Evolutionary conservation across 2,329 filamentous ascomycete genomes (phyloP).

Genomic region (Nannizziopsis arthrosporioides): DNA sequence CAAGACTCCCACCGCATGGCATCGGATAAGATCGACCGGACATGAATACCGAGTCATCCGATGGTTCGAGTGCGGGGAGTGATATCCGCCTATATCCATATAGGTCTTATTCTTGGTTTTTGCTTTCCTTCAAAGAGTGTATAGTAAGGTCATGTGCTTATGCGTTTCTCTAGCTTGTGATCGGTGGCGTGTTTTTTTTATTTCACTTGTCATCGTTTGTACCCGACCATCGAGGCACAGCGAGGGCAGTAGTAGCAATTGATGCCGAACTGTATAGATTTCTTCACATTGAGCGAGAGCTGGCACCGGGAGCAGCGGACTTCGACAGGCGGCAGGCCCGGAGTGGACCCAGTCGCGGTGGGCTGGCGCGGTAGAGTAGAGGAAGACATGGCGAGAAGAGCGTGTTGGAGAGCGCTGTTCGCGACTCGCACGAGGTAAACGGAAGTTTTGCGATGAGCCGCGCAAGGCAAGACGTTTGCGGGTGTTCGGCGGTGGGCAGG

Average conservation of each 20-base stretch:
- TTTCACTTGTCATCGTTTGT: conserved; percentile 25
- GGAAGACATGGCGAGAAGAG: conserved; percentile 26
- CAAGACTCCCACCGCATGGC: too few species aligned
- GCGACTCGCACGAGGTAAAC: too few species aligned
- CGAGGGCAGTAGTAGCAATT: conserved; percentile 41
- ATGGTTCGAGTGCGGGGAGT: too few species aligned
- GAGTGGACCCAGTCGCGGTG: conserved; percentile 18
- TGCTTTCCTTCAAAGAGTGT: neutral
- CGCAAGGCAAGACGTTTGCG: too few species aligned
- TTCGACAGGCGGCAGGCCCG: conserved; percentile 18
- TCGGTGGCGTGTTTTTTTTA: neutral
- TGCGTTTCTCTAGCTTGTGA: neutral
- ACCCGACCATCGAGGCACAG: conserved; percentile 36
- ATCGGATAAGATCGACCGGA: too few species aligned
- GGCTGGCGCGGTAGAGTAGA: conserved; percentile 27
- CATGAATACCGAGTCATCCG: too few species aligned
- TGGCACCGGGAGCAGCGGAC: conserved; percentile 40
- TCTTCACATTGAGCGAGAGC: conserved; percentile 35
- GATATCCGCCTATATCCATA: too few species aligned
- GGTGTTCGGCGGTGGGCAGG: too few species aligned
- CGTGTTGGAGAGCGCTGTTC: neutral
- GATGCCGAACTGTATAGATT: conserved; percentile 37
- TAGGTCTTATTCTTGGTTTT: neutral
- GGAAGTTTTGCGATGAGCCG: too few species aligned
- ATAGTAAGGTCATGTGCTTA: too few species aligned